These are phyloP conservation scores for Leccinum pachyderme DNA, from an alignment of 1,284 basidiomycete genomes.

Conservation along the genomic window DNA sequence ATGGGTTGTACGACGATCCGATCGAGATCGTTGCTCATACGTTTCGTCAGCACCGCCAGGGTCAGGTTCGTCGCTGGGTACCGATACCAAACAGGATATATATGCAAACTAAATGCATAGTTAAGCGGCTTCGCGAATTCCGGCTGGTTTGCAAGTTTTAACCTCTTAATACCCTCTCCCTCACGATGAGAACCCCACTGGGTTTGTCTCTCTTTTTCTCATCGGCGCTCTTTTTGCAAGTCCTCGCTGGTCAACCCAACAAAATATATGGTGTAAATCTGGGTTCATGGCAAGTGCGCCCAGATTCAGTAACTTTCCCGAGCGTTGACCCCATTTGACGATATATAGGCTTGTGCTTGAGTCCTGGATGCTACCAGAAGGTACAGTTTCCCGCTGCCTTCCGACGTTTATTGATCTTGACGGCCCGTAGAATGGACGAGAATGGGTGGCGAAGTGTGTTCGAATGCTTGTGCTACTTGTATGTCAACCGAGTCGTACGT, in stretches of 20 bases:
- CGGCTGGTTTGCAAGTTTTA: neutral
- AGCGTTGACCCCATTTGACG: neutral
- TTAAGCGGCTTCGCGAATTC: neutral
- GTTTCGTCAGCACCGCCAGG: neutral
- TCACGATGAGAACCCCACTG: conserved; percentile 22
- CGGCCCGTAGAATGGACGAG: conserved; percentile 39
- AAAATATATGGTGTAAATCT: conserved; percentile 57
- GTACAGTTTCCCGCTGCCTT: conserved; percentile 18
- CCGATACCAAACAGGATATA: neutral
- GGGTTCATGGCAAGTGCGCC: conserved; percentile 41
- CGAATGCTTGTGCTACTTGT: conserved; percentile 39
- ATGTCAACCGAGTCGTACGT: conserved; percentile 46
- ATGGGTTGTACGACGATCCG: too few species aligned
- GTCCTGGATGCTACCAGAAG: conserved; percentile 56
- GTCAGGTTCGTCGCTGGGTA: neutral
- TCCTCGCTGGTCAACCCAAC: conserved; percentile 21
- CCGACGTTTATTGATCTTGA: conserved; percentile 1
- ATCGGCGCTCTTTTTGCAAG: conserved; percentile 15
- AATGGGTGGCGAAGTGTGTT: conserved; percentile 51
- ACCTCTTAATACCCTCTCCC: neutral
- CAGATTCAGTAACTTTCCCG: neutral
- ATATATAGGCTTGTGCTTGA: conserved; percentile 48
- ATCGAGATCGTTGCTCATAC: neutral
- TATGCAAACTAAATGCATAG: neutral
- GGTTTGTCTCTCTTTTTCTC: conserved; percentile 18